Evolutionary conservation across 2,329 filamentous ascomycete genomes (phyloP), one percentile per base, ranked within the genome.

Genomic region (Diplodia corticola): DNA sequence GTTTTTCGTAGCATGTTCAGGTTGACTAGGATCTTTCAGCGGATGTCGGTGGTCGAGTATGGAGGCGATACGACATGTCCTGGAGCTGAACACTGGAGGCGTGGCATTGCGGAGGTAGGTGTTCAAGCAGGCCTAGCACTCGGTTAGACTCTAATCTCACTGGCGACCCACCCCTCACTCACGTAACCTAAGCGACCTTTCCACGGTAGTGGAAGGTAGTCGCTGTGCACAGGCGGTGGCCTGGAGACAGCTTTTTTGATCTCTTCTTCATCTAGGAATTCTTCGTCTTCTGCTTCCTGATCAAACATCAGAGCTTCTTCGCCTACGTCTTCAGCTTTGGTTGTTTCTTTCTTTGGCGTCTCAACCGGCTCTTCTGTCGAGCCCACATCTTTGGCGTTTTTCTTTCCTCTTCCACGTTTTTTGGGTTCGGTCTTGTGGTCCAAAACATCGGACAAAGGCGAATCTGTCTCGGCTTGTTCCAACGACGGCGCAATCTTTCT

Each of bases 11-110:
- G 91, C 73, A 76, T 97, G 93, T 69, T 92, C 88, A 0, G 92
- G 91, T 71, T 91, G 87, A 0, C 85, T 84, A 0, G 91, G 89
- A 69, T 97, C 88, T 70, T 84, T 83, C 2, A 97, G 82, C 0
- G 93, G 92, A 76, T 97, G 88, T 9, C 92, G 88, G 72, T 97
- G 92, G 66, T 97, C 93, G 12, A 97, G 75, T 50, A 98, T 97
- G 0, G 92, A 96, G 1, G 91, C 85, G 68, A 98, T 94, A 33
- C 93, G 90, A 74, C 93, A 97, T 0, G 94, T 97, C 65, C 94
- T 87, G 0, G 94, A 97, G 70, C 89, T 91, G 77, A 97, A 98
- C 1, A 98, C 88, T 0, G 94, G 89, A 7, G 92, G 91, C 68
- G 88, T 94, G 1, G 91, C 88, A 63, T 86, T 85, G 51, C 94